Base-by-base conservation (phyloP, 495 filamentous ascomycete genomes). In the Niebla homalea region DNA sequence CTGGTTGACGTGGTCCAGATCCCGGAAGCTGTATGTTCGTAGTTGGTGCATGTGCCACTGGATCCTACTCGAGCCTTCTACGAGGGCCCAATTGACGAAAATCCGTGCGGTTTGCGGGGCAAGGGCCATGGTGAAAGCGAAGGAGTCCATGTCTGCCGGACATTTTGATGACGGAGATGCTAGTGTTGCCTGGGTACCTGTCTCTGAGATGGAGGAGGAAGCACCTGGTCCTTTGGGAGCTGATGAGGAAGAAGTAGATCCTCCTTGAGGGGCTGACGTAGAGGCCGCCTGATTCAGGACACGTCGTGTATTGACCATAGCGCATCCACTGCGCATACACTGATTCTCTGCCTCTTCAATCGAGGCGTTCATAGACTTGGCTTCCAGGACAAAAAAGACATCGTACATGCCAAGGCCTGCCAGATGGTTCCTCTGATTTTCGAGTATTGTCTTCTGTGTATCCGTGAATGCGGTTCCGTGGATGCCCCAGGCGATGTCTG, bases 81-180 rank as follows among this genome's bases (percentile, higher is more conserved):
- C 48, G 12, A 50, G 48, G 8, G 36, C 39, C 48, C 48, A 50
- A 38, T 50, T 29, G 20, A 43, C 48, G 37, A 22, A 43, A 6
- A 35, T 42, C 16, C 43, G 20, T 3, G 48, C 48, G 15, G 21
- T 11, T 16, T 42, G 18, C 12, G 48, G 23, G 15, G 12, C 48
- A 29, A 43, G 21, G 20, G 48, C 39, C 12, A 50, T 41, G 25
- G 48, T 42, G 38, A 43, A 50, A 18, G 25, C 48, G 37, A 50
- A 50, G 36, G 36, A 23, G 16, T 50, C 48, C 15, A 4, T 35
- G 48, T 50, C 48, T 12, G 39, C 16, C 4, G 15, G 7, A 26
- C 4, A 26, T 4, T 3, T 3, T 3, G 25, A 26, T 26, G 25
- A 7, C 7, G 7, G 25, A 26, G 25, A 7, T 26, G 25, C 25